phyloP scores from a whole-genome alignment of 768 basidiomycete species.

The Collybia nuda region DNA sequence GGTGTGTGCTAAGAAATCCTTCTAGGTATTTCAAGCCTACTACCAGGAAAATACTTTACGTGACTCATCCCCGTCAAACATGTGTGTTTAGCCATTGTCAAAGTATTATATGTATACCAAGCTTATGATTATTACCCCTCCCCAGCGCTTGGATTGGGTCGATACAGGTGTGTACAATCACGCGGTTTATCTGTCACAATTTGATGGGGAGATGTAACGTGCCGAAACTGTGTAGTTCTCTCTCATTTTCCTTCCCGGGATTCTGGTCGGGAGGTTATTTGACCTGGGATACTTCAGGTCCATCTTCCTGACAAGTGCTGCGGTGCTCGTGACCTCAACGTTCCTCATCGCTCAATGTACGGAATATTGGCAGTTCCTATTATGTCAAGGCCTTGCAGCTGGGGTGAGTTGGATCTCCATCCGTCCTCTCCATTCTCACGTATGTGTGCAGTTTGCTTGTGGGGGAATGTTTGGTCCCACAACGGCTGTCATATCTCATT shows the following conservation, averaged over 20 bases:
- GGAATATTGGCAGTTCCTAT: conserved; percentile 74
- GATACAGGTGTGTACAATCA: conserved; percentile 46
- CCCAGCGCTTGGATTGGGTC: conserved; percentile 80
- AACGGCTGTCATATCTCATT: conserved; percentile 62
- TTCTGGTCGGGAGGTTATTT: conserved; percentile 66
- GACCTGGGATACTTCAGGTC: conserved; percentile 68
- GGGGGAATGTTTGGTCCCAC: conserved; percentile 67
- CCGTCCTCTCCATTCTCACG: not conserved
- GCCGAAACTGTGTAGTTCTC: conserved; percentile 43
- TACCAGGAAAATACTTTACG: conserved; percentile 58
- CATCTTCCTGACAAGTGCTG: conserved; percentile 47
- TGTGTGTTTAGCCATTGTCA: conserved; percentile 34
- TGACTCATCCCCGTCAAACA: conserved; percentile 53
- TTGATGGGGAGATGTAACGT: not conserved
- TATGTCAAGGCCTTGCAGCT: conserved; percentile 69
- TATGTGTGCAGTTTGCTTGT: conserved; percentile 34
- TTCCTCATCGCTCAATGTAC: conserved; percentile 74
- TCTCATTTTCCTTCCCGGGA: conserved; percentile 58
- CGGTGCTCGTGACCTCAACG: conserved; percentile 50
- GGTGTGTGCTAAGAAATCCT: not conserved
- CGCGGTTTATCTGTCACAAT: not conserved
- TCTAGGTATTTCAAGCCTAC: conserved; percentile 71
- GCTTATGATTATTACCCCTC: not conserved
- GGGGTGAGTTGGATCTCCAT: conserved; percentile 44
- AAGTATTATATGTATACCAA: not conserved